Percentiles rank a stretch among this genome's conserved stretches.
phyloP scores from a whole-genome alignment of 192 early-diverging fungal species.

The Entomortierella lignicola region DNA sequence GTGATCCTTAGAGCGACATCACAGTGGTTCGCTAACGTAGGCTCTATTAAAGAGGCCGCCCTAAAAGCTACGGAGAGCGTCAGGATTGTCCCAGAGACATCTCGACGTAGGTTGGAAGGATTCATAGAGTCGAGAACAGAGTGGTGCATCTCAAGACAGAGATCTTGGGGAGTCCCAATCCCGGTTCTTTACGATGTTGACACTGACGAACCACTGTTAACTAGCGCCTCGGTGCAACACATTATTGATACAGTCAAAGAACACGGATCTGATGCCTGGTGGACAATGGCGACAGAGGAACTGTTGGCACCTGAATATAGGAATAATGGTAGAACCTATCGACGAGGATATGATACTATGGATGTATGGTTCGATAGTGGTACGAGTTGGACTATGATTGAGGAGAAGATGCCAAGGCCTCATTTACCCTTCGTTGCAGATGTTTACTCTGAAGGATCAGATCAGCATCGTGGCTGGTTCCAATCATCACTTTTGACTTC shows the following conservation, averaged over 20 bases:
- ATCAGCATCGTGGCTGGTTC: conserved; percentile 91
- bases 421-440: conserved; percentile 65
- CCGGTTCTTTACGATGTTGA: conserved; percentile 76
- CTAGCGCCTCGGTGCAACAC: conserved; percentile 70
- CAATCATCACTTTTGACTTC: conserved; percentile 84
- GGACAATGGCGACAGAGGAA: conserved; percentile 71
- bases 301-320: conserved; percentile 69
- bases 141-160: conserved; percentile 88
- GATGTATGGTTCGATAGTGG: conserved; percentile 92
- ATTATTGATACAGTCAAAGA: conserved; percentile 69
- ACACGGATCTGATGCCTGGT: conserved; percentile 78
- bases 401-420: conserved; percentile 50
- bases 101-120: conserved; percentile 64
- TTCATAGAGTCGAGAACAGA: conserved; percentile 78
- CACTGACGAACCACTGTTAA: conserved; percentile 73
- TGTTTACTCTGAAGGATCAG: conserved; percentile 81
- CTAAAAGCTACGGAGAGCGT: conserved; percentile 66
- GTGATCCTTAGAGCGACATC: conserved; percentile 83
- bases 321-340: conserved; percentile 65
- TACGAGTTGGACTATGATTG: conserved; percentile 78
- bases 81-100: conserved; percentile 67
- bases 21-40: conserved; percentile 87
- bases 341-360: conserved; percentile 82
- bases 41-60: conserved; percentile 69
- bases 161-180: conserved; percentile 86